phyloP scores from a whole-genome alignment of 306 rosid genomes.

The Malus sylvestris region DNA sequence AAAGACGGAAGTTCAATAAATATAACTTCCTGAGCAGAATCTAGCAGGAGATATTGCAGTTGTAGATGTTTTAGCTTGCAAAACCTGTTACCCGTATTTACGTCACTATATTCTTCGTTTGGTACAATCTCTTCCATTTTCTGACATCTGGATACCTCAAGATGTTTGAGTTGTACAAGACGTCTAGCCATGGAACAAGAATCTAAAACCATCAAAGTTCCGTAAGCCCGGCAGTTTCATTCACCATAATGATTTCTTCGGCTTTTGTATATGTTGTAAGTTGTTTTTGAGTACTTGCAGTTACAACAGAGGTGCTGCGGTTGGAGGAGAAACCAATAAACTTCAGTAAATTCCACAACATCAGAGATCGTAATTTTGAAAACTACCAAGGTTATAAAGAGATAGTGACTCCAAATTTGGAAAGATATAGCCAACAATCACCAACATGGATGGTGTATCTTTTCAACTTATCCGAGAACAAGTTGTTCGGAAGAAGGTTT shows the following conservation, averaged over 20 bases:
- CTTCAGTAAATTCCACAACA: not conserved
- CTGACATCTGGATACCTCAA: conserved; percentile 7
- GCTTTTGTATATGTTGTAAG: too few relatives aligned
- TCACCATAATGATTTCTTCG: not conserved
- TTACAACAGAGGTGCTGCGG: not conserved
- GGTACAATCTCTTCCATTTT: conserved; percentile 12
- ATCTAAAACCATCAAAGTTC: not conserved
- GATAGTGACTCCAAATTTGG: not conserved
- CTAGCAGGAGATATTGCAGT: not conserved
- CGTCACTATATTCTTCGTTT: not conserved
- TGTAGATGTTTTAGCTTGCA: not conserved
- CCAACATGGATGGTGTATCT: too few relatives aligned
- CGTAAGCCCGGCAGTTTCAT: not conserved
- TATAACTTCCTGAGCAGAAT: not conserved
- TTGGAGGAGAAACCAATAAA: not conserved
- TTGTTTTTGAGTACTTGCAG: not conserved
- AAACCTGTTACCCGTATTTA: not conserved
- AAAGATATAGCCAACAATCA: too few relatives aligned
- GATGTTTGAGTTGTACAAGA: conserved; percentile 23
- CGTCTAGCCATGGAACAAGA: conserved; percentile 13
- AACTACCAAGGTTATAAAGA: too few relatives aligned
- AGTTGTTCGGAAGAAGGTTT: too few relatives aligned
- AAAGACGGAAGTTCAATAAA: not conserved
- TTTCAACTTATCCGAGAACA: too few relatives aligned
- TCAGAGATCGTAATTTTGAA: too few relatives aligned